A percentile compares a stretch with the other conserved stretches of the same genome.
These are phyloP conservation scores for Cladobotryum protrusum DNA, from an alignment of 2,329 filamentous ascomycete genomes.

Conservation along the genomic window DNA sequence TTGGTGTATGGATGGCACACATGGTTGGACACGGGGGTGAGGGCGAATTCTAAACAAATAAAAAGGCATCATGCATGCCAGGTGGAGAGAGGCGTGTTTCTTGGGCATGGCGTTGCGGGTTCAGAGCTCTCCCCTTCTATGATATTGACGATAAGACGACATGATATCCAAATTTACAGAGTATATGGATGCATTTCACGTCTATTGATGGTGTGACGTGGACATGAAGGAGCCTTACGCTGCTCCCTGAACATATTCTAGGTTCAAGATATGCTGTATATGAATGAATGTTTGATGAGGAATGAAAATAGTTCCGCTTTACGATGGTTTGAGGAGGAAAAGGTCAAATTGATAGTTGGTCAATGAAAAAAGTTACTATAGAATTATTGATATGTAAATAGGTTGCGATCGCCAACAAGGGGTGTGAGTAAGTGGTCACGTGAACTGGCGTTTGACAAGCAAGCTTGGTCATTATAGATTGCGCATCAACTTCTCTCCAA, in stretches of 20 bases:
- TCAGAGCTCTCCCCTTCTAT: slow-evolving; percentile 27
- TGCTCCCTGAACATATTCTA: no score
- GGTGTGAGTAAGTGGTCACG: not conserved
- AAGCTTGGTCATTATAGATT: no score
- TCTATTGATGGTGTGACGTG: not conserved
- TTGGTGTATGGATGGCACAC: slow-evolving; percentile 66
- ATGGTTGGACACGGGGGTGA: slow-evolving; percentile 56
- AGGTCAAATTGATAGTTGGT: no score
- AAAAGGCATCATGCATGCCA: slow-evolving; percentile 9
- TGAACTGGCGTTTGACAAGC: not conserved
- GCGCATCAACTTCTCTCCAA: no score
- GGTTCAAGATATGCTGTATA: no score
- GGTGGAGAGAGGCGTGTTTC: slow-evolving; percentile 22
- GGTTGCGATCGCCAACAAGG: no score
- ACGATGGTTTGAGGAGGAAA: no score
- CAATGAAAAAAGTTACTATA: no score
- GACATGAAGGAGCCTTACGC: no score
- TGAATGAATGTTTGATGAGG: no score
- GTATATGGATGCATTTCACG: not conserved
- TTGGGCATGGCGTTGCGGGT: slow-evolving; percentile 29
- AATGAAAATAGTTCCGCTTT: no score
- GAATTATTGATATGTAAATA: no score
- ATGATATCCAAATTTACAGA: not conserved
- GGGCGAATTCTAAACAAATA: slow-evolving; percentile 45
- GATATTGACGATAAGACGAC: not conserved